Percentiles rank a stretch among this genome's conserved stretches.
These are phyloP conservation scores for Aspergillus uvarum DNA, from an alignment of 2,329 filamentous ascomycete species.

Conservation along the genomic window DNA sequence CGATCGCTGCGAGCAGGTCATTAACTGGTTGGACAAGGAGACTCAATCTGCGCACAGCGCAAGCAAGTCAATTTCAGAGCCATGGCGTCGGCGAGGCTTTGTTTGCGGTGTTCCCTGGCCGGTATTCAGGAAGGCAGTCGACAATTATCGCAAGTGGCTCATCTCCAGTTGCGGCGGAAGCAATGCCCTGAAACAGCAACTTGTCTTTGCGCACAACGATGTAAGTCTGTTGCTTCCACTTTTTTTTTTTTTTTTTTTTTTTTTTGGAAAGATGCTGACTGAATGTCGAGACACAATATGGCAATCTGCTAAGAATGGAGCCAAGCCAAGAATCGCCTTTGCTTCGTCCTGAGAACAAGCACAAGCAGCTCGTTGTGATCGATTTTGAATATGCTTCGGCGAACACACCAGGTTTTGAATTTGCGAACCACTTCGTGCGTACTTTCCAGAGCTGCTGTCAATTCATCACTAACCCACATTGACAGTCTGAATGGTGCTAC, in stretches of 20 bases:
- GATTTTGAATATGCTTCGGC: conserved; percentile 97
- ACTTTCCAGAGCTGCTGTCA: neutral
- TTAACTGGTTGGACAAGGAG: conserved; percentile 57
- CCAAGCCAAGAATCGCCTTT: conserved; percentile 74
- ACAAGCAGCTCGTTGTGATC: conserved; percentile 95
- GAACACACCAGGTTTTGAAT: conserved; percentile 82
- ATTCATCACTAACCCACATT: conserved; percentile 13
- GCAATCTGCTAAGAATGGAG: conserved; percentile 84
- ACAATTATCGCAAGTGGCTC: conserved; percentile 76
- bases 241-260: neutral
- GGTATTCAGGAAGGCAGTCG: conserved; percentile 70
- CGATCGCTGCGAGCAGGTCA: conserved; percentile 57
- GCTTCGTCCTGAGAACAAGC: conserved; percentile 83
- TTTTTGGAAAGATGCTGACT: conserved; percentile 10
- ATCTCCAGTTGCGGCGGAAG: conserved; percentile 67
- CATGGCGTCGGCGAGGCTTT: conserved; percentile 70
- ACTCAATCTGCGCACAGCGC: conserved; percentile 51
- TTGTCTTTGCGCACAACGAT: conserved; percentile 98
- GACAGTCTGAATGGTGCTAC: conserved; percentile 86
- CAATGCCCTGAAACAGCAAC: conserved; percentile 65
- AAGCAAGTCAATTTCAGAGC: conserved; percentile 44
- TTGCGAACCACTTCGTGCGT: conserved; percentile 90
- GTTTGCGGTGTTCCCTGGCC: conserved; percentile 84
- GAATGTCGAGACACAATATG: conserved; percentile 79
- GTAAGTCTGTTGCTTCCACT: conserved; percentile 52